Evolutionary conservation across 1,284 basidiomycete genomes (phyloP), one percentile per base, ranked within the genome.

Genomic region (Papiliotrema nemorosa): DNA sequence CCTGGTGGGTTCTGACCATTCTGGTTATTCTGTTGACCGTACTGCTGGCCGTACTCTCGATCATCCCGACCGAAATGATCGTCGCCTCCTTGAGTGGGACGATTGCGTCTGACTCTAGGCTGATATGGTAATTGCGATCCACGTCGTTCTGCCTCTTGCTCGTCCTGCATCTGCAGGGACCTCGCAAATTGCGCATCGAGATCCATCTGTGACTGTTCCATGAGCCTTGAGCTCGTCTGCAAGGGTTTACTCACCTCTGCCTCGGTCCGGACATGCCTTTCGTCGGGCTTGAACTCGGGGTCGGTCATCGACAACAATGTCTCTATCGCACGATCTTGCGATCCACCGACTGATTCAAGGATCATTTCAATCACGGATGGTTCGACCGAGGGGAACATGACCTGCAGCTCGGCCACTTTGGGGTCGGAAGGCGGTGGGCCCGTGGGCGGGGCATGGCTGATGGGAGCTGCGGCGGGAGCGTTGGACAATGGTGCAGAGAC

Each of bases 231-330:
- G 29, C 4, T 3, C 43, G 3, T 9, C 13, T 9, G 29, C 20
- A 25, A 21, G 2, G 6, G 36, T n/a, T 3, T 5, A 20, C 29
- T 25, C 52, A 69, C 68, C 36, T 54, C 60, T 36, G 65, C 64
- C 35, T 66, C 64, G 3, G 50, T 41, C 33, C 64, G 48, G 0
- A 54, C 58, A 24, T 52, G 56, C 10, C 65, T 52, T 41, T 69
- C 60, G 44, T 71, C 69, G 2, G 69, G 66, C 52, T 63, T 68
- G 54, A 73, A 74, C 44, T 69, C 59, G n/a, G 64, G 63, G 49
- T 75, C 73, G n/a, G 69, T 73, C 69, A 75, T 72, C 36, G 62
- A 63, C 18, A 75, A 56, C 26, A 75, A 56, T 31, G 58, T 61
- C 61, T 73, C 73, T 27, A 75, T 72, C 5, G 72, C 69, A 18